phyloP scores from a whole-genome alignment of 2,329 filamentous ascomycete genomes.

The Claviceps purpurea region DNA sequence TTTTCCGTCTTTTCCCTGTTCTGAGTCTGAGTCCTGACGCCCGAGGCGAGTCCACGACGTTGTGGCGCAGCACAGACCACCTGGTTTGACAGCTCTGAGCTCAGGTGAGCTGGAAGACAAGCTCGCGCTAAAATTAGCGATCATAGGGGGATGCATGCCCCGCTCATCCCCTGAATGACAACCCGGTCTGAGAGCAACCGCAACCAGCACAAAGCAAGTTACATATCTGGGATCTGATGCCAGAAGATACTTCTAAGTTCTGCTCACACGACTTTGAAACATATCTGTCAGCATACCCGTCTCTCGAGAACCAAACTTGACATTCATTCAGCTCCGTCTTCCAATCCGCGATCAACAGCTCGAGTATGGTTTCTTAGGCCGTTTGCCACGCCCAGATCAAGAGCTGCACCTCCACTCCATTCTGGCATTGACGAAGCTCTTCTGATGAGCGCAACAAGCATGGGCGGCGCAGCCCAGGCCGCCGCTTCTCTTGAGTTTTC shows the following conservation, averaged over 20 bases:
- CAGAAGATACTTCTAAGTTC: not conserved
- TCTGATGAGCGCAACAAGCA: conserved; percentile 3
- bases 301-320: not conserved
- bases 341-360: not conserved
- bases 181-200: not conserved
- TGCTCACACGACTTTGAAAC: too few species aligned
- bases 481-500: conserved; percentile 1
- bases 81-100: too few species aligned
- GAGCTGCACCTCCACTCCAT: not conserved
- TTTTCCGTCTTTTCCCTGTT: not conserved
- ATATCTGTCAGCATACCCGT: too few species aligned
- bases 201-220: not conserved
- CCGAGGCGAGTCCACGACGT: not conserved
- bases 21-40: not conserved
- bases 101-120: not conserved
- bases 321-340: not conserved
- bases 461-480: not conserved
- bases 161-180: not conserved
- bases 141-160: not conserved
- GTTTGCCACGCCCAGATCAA: not conserved
- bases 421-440: not conserved
- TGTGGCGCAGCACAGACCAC: not conserved
- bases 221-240: not conserved
- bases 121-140: not conserved
- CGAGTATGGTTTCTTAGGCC: not conserved